Evolutionary conservation across 371 early-diverging fungal genomes (phyloP).

Genomic region (Mucor circinelloides): DNA sequence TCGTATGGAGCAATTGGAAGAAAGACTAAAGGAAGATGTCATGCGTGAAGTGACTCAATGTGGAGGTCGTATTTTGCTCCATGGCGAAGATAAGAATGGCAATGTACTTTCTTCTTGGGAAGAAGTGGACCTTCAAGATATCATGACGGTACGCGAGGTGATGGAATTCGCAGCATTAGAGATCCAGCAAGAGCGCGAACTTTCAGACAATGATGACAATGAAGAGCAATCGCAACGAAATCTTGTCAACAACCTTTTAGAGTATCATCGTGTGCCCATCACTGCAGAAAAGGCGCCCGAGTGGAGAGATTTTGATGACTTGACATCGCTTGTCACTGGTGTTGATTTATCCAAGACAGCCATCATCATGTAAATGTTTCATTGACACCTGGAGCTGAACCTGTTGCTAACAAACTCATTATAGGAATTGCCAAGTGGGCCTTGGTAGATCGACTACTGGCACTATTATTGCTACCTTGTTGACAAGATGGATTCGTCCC

Average conservation of each 20-base stretch:
- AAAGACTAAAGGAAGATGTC: constrained; percentile 69
- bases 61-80: constrained; percentile 64
- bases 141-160: constrained; percentile 61
- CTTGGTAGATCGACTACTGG: constrained; percentile 67
- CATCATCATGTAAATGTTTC: constrained; percentile 53
- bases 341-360: constrained; percentile 45
- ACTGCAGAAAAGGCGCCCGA: constrained; percentile 68
- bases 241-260: constrained; percentile 11
- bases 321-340: constrained; percentile 43
- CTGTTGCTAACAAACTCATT: neutral
- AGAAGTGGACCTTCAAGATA: constrained; percentile 55
- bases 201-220: constrained; percentile 13
- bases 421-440: constrained; percentile 73
- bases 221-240: neutral
- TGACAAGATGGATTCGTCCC: constrained; percentile 56
- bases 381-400: neutral
- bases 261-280: constrained; percentile 63
- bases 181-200: constrained; percentile 22
- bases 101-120: constrained; percentile 61
- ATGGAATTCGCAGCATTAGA: constrained; percentile 43
- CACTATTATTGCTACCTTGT: constrained; percentile 55
- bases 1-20: constrained; percentile 74
- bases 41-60: constrained; percentile 58
- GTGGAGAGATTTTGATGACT: constrained; percentile 60
- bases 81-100: constrained; percentile 60